Base-by-base conservation (phyloP, 495 filamentous ascomycete genomes). In the Podospora comata region DNA sequence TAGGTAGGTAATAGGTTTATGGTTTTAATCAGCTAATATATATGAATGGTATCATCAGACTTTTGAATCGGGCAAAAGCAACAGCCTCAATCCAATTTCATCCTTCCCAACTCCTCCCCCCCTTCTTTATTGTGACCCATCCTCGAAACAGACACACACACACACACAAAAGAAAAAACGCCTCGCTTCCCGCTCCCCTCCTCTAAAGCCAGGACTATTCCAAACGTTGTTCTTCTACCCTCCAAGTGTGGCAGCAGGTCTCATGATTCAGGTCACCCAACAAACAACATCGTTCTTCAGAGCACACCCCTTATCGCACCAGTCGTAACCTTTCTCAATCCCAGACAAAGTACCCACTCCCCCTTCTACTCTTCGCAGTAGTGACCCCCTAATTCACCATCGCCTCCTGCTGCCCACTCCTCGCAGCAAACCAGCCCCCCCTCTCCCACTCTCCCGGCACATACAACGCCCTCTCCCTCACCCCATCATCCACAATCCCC, bases 361-460 rank as follows among this genome's bases (percentile, higher is more conserved):
- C 9, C 39, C 39, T 48, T 16, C 39, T 48, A 3, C 39, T 16
- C 9, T 48, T 11, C 1, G 9, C 6, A 39, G 6, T 39, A 39
- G 34, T 48, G 15, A 48, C 9, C 13, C 39, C 39, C 39, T 48
- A 48, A 11, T 48, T 48, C 39, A 48, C 39, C 11, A 23, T 34
- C 32, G 16, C 13, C 32, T 16, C 16, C 18, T 19, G 26, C 19
- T 34, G 26, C 27, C 15, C 23, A 7, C 5, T 20, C 18, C 60
- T 32, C 11, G 6, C 9, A 32, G 5, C 30, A 26, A 93, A 92
- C 89, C 89, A 93, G 3, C 91, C 91, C 2, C 91, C 91, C 11
- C 77, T 71, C 65, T 92, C 91, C 91, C 90, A 93, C 60, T 86
- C 72, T 0, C 91, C 91, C 9, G 85, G 80, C 23, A 77, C 69